A percentile compares a stretch with the other conserved stretches of the same genome.
These are phyloP conservation scores for Aschersonia sp. DNA, from an alignment of 2,329 filamentous ascomycete species.

Conservation along the genomic window DNA sequence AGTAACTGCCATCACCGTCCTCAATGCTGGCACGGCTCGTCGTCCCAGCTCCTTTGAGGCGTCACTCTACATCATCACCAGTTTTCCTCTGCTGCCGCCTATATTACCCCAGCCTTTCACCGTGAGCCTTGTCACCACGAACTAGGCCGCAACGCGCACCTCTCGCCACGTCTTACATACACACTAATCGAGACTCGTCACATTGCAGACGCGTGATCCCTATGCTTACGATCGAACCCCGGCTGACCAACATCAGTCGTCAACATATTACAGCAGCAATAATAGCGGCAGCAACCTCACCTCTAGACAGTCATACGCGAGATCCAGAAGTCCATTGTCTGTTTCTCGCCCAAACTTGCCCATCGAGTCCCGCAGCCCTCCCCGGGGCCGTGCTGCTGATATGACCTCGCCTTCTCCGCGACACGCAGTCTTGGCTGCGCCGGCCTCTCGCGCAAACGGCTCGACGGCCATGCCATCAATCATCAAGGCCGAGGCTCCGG, in stretches of 20 bases:
- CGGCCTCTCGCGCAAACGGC: constrained; percentile 26
- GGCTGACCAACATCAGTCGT: constrained; percentile 25
- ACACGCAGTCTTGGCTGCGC: constrained; percentile 24
- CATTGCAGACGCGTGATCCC: constrained; percentile 30
- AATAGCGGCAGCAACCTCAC: constrained; percentile 31
- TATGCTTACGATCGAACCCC: constrained; percentile 29
- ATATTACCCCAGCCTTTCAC: no score
- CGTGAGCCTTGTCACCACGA: no score
- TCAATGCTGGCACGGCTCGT: neutral
- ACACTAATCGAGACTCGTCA: neutral
- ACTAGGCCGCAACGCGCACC: no score
- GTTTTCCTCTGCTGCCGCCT: no score
- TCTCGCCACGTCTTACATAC: no score
- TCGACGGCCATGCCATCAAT: constrained; percentile 19
- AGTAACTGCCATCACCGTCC: neutral
- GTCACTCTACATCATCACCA: neutral
- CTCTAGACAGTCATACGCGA: constrained; percentile 28
- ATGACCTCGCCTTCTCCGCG: constrained; percentile 34
- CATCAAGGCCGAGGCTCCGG: constrained; percentile 24
- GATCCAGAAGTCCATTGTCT: constrained; percentile 34
- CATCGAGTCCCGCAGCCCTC: constrained; percentile 27
- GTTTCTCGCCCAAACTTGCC: constrained; percentile 32
- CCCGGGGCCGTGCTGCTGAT: constrained; percentile 18
- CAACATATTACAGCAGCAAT: constrained; percentile 25
- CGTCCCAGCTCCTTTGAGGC: neutral